Evolutionary conservation across 257 asterid genomes (phyloP).

Genomic region (Lithospermum erythrorhizon): DNA sequence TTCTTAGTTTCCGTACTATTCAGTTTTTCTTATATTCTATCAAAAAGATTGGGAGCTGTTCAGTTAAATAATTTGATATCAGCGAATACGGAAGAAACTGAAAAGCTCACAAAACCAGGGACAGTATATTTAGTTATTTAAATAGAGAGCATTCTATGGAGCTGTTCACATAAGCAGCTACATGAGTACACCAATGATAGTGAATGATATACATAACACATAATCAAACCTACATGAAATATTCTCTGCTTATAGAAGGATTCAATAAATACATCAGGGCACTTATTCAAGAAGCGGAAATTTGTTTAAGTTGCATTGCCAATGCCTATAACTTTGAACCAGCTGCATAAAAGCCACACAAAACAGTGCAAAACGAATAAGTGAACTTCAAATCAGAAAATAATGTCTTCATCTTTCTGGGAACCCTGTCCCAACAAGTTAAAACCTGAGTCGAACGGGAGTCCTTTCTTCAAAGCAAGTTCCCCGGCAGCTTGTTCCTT

Average conservation of each 20-base stretch:
- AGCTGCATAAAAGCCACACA: conserved; percentile 8
- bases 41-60: no score
- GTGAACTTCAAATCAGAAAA: conserved; percentile 24
- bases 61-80: background rate
- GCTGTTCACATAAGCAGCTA: background rate
- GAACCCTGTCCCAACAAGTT: conserved; percentile 18
- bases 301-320: conserved; percentile 2
- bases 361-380: conserved; percentile 3
- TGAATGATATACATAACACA: background rate
- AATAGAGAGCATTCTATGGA: background rate
- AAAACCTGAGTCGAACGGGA: conserved; percentile 19
- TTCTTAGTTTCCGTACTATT: no score
- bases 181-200: background rate
- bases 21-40: no score
- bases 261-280: conserved; percentile 13
- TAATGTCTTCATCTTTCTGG: conserved; percentile 29
- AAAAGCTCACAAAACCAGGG: no score
- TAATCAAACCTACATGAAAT: background rate
- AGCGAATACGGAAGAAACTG: background rate
- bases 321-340: conserved; percentile 6
- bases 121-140: background rate
- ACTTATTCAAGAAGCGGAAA: conserved; percentile 14
- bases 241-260: conserved; percentile 6
- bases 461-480: conserved; percentile 23
- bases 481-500: conserved; percentile 24